phyloP scores from a whole-genome alignment of 2,329 filamentous ascomycete species.

The Gnomoniopsis smithogilvyi region DNA sequence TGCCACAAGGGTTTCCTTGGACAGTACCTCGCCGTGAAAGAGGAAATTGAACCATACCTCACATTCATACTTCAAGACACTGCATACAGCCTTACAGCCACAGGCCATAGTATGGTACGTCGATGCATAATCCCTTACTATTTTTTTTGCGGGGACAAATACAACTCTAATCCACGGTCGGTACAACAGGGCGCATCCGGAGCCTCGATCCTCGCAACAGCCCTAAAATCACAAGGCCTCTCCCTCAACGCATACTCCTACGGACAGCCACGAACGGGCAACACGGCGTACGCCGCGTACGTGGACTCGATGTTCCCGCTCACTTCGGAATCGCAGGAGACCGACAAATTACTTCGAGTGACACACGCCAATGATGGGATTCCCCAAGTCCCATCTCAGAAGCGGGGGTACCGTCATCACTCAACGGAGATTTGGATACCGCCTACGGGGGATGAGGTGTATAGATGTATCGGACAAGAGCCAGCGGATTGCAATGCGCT shows the following conservation, averaged over 20 bases:
- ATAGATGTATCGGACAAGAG: constrained; percentile 5
- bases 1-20: constrained; percentile 2
- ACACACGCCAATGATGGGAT: constrained; percentile 49
- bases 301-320: constrained; percentile 25
- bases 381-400: constrained; percentile 41
- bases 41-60: not conserved
- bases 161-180: not conserved
- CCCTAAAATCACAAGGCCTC: constrained; percentile 28
- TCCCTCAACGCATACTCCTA: constrained; percentile 42
- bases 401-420: constrained; percentile 44
- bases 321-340: not conserved
- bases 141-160: not conserved
- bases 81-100: constrained; percentile 34
- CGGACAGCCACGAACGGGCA: constrained; percentile 44
- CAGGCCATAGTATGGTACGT: constrained; percentile 40
- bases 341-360: constrained; percentile 35
- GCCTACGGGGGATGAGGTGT: not conserved
- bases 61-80: constrained; percentile 13
- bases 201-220: constrained; percentile 39
- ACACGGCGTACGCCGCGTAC: constrained; percentile 33
- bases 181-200: constrained; percentile 37
- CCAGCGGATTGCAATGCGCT: constrained; percentile 5
- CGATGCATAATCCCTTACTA: not conserved
- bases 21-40: constrained; percentile 1
- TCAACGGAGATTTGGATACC: constrained; percentile 44